Percentiles rank a stretch among this genome's conserved stretches.
Conservation (phyloP, 495 filamentous ascomycete genomes). For the Penicillium paxilli region DNA sequence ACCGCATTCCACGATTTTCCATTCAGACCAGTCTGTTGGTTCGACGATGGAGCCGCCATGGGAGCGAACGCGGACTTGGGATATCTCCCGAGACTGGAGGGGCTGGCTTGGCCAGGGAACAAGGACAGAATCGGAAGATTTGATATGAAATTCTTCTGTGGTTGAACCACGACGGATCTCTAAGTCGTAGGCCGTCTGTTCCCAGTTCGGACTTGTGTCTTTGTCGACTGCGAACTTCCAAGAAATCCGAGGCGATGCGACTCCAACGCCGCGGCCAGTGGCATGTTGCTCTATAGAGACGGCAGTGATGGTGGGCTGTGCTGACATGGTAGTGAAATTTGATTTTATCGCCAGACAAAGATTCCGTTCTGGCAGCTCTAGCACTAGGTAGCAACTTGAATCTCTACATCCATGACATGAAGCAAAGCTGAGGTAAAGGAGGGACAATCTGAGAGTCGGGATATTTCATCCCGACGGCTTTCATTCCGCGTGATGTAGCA, state of each 20-base stretch:
- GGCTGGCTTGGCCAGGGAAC: slow-evolving; percentile 52
- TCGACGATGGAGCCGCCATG: slow-evolving; percentile 19
- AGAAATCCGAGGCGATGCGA: slow-evolving; percentile 31
- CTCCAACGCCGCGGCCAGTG: slow-evolving; percentile 30
- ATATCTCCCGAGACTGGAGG: slow-evolving; percentile 41
- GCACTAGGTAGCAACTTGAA: too few species aligned
- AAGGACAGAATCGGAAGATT: slow-evolving; percentile 37
- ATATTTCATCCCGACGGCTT: background rate
- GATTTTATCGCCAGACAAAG: too few species aligned
- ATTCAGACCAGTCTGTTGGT: slow-evolving; percentile 39
- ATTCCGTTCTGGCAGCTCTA: too few species aligned
- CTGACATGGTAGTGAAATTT: background rate
- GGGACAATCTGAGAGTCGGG: background rate
- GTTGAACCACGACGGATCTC: slow-evolving; percentile 17
- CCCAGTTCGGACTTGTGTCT: slow-evolving; percentile 27
- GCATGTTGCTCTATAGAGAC: slow-evolving; percentile 34
- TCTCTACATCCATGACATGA: background rate
- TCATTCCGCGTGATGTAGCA: background rate
- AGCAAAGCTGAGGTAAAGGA: background rate
- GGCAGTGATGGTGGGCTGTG: slow-evolving; percentile 11
- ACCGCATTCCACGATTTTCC: slow-evolving; percentile 37
- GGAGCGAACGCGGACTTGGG: slow-evolving; percentile 37
- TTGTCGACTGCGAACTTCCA: slow-evolving; percentile 26
- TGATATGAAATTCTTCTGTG: slow-evolving; percentile 12
- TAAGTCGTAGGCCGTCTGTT: slow-evolving; percentile 37